A percentile compares a stretch with the other conserved stretches of the same genome.
Evolutionary conservation across 805 yeast species (phyloP).

Genomic region (Starmerella tilneyi): DNA sequence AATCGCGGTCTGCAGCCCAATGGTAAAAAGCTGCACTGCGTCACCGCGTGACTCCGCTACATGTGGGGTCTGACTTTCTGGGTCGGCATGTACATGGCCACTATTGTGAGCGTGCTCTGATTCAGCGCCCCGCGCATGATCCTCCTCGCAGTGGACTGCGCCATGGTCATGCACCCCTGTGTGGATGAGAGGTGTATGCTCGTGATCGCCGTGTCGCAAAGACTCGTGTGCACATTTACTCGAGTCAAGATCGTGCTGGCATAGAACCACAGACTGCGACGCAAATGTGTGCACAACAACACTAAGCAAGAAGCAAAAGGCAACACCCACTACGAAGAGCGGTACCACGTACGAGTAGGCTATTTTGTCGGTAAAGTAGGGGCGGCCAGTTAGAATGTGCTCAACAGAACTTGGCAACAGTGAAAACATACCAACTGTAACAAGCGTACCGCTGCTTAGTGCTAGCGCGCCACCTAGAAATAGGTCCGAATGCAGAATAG

Average conservation of each 20-base stretch:
- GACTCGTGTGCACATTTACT: constrained; percentile 3
- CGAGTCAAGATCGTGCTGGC: constrained; percentile 18
- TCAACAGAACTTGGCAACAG: constrained; percentile 58
- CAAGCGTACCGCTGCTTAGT: constrained; percentile 69
- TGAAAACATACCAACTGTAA: constrained; percentile 63
- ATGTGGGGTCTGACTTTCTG: not conserved
- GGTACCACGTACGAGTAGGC: constrained; percentile 37
- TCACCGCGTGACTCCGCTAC: constrained; percentile 39
- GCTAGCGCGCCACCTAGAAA: constrained; percentile 68
- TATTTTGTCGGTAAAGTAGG: constrained; percentile 24
- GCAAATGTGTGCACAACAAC: constrained; percentile 60
- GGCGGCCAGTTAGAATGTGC: constrained; percentile 34
- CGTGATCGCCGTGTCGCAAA: constrained; percentile 1
- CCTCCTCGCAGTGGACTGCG: constrained; percentile 3
- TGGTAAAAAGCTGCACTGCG: constrained; percentile 63
- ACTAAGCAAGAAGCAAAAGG: constrained; percentile 52
- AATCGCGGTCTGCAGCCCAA: constrained; percentile 80
- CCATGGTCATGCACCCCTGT: constrained; percentile 12
- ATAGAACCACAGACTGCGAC: constrained; percentile 31
- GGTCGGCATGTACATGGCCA: constrained; percentile 22
- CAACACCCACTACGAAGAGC: constrained; percentile 49
- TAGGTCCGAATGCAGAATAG: constrained; percentile 47
- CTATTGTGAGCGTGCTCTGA: not conserved
- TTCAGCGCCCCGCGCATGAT: not conserved
- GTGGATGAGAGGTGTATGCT: constrained; percentile 12